Conservation (phyloP, 768 basidiomycete genomes). For the Russula sp. region DNA sequence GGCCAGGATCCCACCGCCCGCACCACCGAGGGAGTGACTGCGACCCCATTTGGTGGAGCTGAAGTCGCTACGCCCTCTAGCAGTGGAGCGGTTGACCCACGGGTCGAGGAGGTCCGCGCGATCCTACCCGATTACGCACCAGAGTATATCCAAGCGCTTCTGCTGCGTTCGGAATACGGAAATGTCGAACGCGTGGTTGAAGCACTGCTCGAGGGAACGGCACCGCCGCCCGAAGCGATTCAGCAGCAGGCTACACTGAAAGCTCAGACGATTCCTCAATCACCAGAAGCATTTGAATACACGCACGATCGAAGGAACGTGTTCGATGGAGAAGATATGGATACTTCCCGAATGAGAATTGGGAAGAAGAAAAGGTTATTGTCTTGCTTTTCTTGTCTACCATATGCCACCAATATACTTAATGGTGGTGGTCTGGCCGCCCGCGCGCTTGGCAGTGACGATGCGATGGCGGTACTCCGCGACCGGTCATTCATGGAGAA, state of each 20-base stretch:
- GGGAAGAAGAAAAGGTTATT: slow-evolving; percentile 62
- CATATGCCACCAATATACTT: slow-evolving; percentile 1
- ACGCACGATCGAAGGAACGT: slow-evolving; percentile 61
- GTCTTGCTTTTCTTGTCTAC: neutral
- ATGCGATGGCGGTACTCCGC: slow-evolving; percentile 45
- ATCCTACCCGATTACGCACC: slow-evolving; percentile 64
- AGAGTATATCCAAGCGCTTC: slow-evolving; percentile 56
- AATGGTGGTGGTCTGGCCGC: slow-evolving; percentile 14
- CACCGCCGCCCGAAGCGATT: slow-evolving; percentile 43
- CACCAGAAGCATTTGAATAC: slow-evolving; percentile 32
- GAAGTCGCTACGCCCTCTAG: slow-evolving; percentile 10
- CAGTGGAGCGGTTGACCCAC: slow-evolving; percentile 51
- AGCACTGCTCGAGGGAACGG: slow-evolving; percentile 73
- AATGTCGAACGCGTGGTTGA: slow-evolving; percentile 62
- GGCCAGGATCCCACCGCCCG: slow-evolving; percentile 34
- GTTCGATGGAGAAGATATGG: slow-evolving; percentile 71
- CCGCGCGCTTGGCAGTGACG: slow-evolving; percentile 41
- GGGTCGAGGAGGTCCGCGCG: slow-evolving; percentile 69
- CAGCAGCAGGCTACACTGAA: slow-evolving; percentile 30
- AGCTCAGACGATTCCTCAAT: slow-evolving; percentile 10
- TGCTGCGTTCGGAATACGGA: slow-evolving; percentile 47
- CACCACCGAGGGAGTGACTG: neutral
- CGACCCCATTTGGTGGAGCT: slow-evolving; percentile 15
- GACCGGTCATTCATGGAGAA: slow-evolving; percentile 63
- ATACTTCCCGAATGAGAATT: slow-evolving; percentile 53